Evolutionary conservation across 208 protist genomes (phyloP).

Genomic region (Acanthamoeba royreba): DNA sequence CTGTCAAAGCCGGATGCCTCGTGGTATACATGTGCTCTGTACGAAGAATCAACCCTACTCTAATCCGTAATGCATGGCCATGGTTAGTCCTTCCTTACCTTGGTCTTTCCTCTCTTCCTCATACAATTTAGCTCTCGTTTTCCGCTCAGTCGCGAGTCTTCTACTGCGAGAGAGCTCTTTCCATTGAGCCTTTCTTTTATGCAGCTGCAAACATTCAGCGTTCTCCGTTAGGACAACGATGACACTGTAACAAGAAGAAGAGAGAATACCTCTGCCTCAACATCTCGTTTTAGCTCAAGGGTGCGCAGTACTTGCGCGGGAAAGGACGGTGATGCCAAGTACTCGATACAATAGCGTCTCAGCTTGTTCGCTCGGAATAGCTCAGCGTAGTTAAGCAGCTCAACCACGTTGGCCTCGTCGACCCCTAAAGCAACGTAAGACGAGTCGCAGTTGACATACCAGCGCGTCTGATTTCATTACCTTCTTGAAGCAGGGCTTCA

Average conservation of each 20-base stretch:
- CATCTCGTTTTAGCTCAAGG: neutral
- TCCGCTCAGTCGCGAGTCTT: neutral
- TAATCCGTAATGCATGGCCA: too few species aligned
- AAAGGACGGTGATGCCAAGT: neutral
- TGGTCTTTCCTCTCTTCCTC: neutral
- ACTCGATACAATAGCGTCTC: neutral
- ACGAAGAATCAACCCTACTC: neutral
- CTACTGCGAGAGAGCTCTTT: neutral
- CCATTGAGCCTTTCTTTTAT: neutral
- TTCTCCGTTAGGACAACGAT: too few species aligned
- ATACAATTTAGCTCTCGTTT: neutral
- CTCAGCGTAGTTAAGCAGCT: neutral
- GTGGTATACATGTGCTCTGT: neutral
- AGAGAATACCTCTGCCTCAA: neutral
- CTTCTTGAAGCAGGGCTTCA: neutral
- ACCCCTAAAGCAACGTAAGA: neutral
- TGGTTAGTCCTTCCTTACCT: too few species aligned
- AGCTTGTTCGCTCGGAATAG: neutral
- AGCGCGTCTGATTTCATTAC: too few species aligned
- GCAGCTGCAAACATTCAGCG: neutral
- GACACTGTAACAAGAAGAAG: too few species aligned
- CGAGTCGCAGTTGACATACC: too few species aligned
- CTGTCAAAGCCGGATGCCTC: too few species aligned
- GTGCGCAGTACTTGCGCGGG: neutral
- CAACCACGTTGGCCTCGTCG: neutral